A percentile compares a stretch with the other conserved stretches of the same genome.
phyloP scores from a whole-genome alignment of 768 basidiomycete species.

The Amanita muscaria region DNA sequence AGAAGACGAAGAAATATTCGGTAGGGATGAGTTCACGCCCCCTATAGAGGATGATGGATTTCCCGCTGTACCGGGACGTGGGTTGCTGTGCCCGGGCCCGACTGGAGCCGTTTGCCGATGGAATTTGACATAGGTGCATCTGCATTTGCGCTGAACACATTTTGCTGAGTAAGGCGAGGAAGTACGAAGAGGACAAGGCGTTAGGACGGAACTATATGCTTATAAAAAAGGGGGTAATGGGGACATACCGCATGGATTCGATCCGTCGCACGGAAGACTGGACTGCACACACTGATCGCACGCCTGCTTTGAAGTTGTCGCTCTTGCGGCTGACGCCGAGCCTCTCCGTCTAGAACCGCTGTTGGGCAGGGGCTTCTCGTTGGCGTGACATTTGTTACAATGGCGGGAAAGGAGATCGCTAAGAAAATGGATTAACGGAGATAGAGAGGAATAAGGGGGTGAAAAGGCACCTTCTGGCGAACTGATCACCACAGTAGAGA shows the following conservation, averaged over 20 bases:
- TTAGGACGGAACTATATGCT: slow-evolving; percentile 8
- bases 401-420: slow-evolving; percentile 83
- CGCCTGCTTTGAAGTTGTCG: slow-evolving; percentile 73
- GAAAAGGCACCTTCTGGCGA: slow-evolving; percentile 60
- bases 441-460: slow-evolving; percentile 5
- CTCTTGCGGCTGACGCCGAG: slow-evolving; percentile 54
- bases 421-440: neutral
- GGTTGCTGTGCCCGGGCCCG: slow-evolving; percentile 57
- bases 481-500: slow-evolving; percentile 82
- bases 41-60: slow-evolving; percentile 11
- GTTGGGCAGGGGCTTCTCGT: slow-evolving; percentile 47
- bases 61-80: slow-evolving; percentile 21
- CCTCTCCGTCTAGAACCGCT: slow-evolving; percentile 53
- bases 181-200: neutral
- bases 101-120: slow-evolving; percentile 74
- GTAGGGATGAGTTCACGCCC: slow-evolving; percentile 5
- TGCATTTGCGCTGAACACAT: slow-evolving; percentile 60
- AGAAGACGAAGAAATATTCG: slow-evolving; percentile 12
- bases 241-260: slow-evolving; percentile 63
- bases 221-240: slow-evolving; percentile 3
- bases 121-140: slow-evolving; percentile 78
- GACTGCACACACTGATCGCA: slow-evolving; percentile 80
- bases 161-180: slow-evolving; percentile 41
- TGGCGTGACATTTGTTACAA: slow-evolving; percentile 81
- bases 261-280: slow-evolving; percentile 69